These are phyloP conservation scores for Camellia oleifera DNA, from an alignment of 179 eudicot genomes.

Conservation along the genomic window DNA sequence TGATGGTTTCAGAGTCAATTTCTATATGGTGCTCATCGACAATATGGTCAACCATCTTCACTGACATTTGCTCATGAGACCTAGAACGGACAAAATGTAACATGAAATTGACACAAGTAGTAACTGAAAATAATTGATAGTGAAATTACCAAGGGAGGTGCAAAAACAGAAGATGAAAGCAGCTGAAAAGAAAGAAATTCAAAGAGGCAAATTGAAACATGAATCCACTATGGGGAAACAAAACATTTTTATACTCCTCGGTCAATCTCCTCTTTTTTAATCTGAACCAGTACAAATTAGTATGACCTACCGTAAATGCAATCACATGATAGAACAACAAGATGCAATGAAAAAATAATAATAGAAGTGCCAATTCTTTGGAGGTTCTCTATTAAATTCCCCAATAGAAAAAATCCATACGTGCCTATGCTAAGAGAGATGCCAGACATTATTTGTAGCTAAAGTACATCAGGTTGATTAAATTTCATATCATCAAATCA, in stretches of 20 bases:
- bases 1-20: conserved; percentile 44
- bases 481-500: not conserved
- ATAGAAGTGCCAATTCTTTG: not conserved
- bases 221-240: not conserved
- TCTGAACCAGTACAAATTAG: not conserved
- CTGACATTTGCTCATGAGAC: conserved; percentile 83
- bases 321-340: not conserved
- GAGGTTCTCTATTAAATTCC: not conserved
- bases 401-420: not conserved
- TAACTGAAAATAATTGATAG: conserved; percentile 1
- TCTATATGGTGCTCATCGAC: conserved; percentile 75
- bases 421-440: not conserved
- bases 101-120: not conserved
- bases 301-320: not conserved
- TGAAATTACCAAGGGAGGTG: not conserved
- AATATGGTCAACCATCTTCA: conserved; percentile 61
- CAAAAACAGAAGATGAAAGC: not conserved
- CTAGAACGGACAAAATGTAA: conserved; percentile 28
- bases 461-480: not conserved
- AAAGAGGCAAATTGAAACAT: conserved; percentile 4
- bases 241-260: not conserved
- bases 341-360: conserved; percentile 4
- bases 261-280: not conserved
- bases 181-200: not conserved
- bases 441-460: not conserved